Base-by-base conservation (phyloP, 2,329 filamentous ascomycete species). In the Alternaria angustiovoidea region DNA sequence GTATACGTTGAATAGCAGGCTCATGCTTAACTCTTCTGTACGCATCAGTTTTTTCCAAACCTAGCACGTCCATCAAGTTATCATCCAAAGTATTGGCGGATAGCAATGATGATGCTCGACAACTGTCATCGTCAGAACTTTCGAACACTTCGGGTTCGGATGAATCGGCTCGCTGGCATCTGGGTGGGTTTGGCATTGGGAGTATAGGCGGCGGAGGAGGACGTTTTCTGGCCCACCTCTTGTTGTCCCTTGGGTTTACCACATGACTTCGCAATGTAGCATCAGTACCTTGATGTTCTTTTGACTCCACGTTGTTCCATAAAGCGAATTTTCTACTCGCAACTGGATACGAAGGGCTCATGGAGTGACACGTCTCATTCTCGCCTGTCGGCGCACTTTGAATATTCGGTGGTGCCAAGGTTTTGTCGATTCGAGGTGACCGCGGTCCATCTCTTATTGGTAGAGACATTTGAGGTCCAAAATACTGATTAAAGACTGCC, bases 1-100 rank as follows among this genome's bases (percentile, higher is more conserved):
- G 38, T 22, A 51, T 48, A 38, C 24, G 42, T 24, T 16, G 52
- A n/a, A 48, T 24, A 24, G 51, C 47, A 36, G 30, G 51, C 8
- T 39, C 34, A n/a, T 28, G 22, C 14, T 56, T 28, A 18, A 43
- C 55, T 20, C 58, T 62, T n/a, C 34, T 32, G 18, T 54, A 59
- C n/a, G 41, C 20, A 36, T 28, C 24, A 12, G 51, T 49, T n/a
- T 18, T 51, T 2, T 49, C 11, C 12, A 48, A 12, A 16, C 36
- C 43, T 38, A 39, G 36, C 12, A 52, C 9, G 30, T 43, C n/a
- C 7, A 48, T 39, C 22, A 46, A 18, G 30, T 14, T 30, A 24
- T 39, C 30, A 26, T 59, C 46, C 12, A 16, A 26, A 11, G 48
- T 57, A 12, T 20, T 8, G 3, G 30, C 22, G 7, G 48, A 53